Evolutionary conservation across 2,329 filamentous ascomycete species (phyloP), one percentile per base, ranked within the genome.

Genomic region (Tolypocladium ophioglossoides): DNA sequence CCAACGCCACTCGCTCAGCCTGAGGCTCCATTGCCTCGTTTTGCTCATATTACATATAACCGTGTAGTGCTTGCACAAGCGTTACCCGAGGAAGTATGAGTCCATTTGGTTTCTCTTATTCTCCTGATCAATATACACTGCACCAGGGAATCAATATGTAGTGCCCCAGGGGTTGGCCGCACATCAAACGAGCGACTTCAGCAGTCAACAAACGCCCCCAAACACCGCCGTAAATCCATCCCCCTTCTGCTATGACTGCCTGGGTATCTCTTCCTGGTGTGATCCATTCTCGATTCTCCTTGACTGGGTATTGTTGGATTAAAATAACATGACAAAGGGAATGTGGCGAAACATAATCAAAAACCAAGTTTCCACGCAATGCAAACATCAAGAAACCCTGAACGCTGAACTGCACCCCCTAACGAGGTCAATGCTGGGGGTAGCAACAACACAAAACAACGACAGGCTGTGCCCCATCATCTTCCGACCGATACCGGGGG

Each of bases 211-310:
- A 58, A 53, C 52, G 30, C 48, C 56, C 34, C 27, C 9, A 51
- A 58, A 53, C 52, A 58, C 55, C 35, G 47, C 52, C 27, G 10
- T 52, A 37, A 41, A 40, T 32, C 38, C 20, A 22, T 50, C 27
- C 18, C 30, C 38, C 22, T 38, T 44, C 34, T 30, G 54, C 35
- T 51, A 35, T 49, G 51, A 47, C 49, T 46, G 50, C 44, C 51
- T 41, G 55, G 57, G 57, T 58, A 58, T 58, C 55, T 58, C 37
- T 54, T 55, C 39, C 53, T 52, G 39, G 38, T 41, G 32, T 34
- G 37, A 30, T 37, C 27, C 51, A 35, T 37, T 53, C 51, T 53
- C 47, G 27, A 22, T 41, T 50, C 37, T 53, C 5, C 12, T 50
- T 34, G 27, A 20, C 30, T 52, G 52, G 55, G 55, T 56, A 54